Percentiles rank a stretch among this genome's conserved stretches.
Conservation (phyloP, 208 protist genomes). For the Leishmania arabica region DNA sequence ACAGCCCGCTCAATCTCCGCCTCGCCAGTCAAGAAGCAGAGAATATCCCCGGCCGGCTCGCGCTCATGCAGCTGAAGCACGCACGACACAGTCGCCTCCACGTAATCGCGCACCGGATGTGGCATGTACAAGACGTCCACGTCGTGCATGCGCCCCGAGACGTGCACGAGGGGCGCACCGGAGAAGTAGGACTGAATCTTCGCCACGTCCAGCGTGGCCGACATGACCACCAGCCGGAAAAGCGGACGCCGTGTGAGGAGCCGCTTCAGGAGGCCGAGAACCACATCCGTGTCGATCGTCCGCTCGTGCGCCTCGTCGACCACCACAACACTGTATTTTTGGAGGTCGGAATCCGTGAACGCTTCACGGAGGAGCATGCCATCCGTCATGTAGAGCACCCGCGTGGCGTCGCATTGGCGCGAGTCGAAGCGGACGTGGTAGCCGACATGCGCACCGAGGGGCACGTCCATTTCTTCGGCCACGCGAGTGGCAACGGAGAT, state of each 20-base stretch:
- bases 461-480: slow-evolving; percentile 97
- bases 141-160: slow-evolving; percentile 96
- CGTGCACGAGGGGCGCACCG: slow-evolving; percentile 94
- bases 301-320: slow-evolving; percentile 99
- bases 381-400: slow-evolving; percentile 99
- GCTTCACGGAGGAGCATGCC: slow-evolving; percentile 98
- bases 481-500: slow-evolving; percentile 98
- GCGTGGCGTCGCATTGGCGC: slow-evolving; percentile 89
- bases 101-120: slow-evolving; percentile 93
- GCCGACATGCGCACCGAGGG: slow-evolving; percentile 97
- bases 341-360: slow-evolving; percentile 84
- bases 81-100: slow-evolving; percentile 67
- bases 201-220: slow-evolving; percentile 97
- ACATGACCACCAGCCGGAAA: slow-evolving; percentile 97
- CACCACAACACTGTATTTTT: slow-evolving; percentile 96
- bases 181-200: slow-evolving; percentile 98
- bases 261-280: slow-evolving; percentile 98
- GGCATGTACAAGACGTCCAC: slow-evolving; percentile 82
- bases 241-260: slow-evolving; percentile 43
- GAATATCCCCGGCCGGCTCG: slow-evolving; percentile 77
- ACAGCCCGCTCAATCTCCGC: slow-evolving; percentile 85
- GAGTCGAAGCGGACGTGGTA: slow-evolving; percentile 99
- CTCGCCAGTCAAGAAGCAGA: slow-evolving; percentile 92
- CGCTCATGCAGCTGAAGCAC: slow-evolving; percentile 74
- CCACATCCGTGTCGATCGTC: slow-evolving; percentile 98